Evolutionary conservation across 768 basidiomycete genomes (phyloP).

Genomic region (Auriscalpium microsporum): DNA sequence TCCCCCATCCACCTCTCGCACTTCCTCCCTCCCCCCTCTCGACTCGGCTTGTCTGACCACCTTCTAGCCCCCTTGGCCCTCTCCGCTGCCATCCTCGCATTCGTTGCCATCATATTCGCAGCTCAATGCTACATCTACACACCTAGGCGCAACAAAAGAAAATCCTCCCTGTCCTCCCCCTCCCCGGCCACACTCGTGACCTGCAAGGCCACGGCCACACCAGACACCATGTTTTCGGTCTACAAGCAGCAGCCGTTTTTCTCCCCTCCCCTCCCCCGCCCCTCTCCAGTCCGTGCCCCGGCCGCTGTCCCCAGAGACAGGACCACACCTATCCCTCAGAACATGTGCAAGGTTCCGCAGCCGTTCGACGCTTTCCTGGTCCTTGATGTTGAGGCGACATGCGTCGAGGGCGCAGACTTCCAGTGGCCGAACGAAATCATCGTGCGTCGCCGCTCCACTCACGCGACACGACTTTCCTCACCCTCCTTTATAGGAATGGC

Average conservation of each 20-base stretch:
- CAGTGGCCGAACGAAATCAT: constrained; percentile 95
- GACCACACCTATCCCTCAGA: neutral
- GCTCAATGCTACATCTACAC: constrained; percentile 5
- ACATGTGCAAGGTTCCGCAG: constrained; percentile 25
- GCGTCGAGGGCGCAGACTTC: constrained; percentile 56
- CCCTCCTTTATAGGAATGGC: constrained; percentile 64
- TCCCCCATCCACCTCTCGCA: neutral
- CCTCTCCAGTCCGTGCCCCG: neutral
- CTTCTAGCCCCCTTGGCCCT: neutral
- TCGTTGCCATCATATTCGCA: neutral
- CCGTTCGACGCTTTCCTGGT: constrained; percentile 77
- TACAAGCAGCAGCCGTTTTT: constrained; percentile 5
- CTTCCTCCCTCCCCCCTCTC: neutral
- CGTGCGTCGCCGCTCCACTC: constrained; percentile 37
- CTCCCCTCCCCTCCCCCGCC: neutral
- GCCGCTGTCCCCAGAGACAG: neutral
- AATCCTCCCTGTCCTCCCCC: neutral
- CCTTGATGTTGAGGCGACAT: constrained; percentile 87
- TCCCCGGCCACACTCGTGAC: neutral
- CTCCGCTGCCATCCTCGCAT: neutral
- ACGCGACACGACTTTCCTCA: neutral
- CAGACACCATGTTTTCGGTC: constrained; percentile 7
- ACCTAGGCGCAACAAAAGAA: neutral
- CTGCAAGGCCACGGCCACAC: neutral
- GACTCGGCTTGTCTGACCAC: neutral